A percentile compares a stretch with the other conserved stretches of the same genome.
phyloP scores from a whole-genome alignment of 2,329 filamentous ascomycete genomes.

The Phymatotrichopsis omnivora region DNA sequence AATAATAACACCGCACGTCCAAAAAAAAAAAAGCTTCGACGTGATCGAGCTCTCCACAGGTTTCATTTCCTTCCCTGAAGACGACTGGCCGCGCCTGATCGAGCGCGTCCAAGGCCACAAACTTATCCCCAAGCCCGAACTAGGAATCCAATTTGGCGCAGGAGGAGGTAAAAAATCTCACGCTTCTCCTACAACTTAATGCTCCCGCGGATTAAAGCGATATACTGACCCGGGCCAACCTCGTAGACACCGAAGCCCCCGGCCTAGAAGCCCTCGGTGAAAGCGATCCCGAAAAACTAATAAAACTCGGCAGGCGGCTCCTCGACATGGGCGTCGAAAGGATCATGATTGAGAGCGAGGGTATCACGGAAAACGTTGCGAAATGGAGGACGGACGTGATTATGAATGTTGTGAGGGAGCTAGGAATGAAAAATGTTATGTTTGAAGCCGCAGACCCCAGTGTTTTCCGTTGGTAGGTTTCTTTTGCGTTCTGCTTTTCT shows the following conservation, averaged over 20 bases:
- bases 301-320: constrained; percentile 43
- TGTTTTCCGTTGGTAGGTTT: constrained; percentile 43
- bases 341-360: constrained; percentile 51
- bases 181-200: constrained; percentile 32
- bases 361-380: constrained; percentile 48
- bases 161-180: constrained; percentile 42
- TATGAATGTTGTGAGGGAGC: constrained; percentile 43
- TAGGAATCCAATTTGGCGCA: constrained; percentile 49
- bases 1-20: background rate
- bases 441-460: constrained; percentile 48
- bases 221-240: background rate
- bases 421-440: constrained; percentile 46
- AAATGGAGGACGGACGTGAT: constrained; percentile 48
- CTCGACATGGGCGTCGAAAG: constrained; percentile 45
- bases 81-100: constrained; percentile 46
- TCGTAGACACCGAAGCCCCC: constrained; percentile 10
- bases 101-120: constrained; percentile 41
- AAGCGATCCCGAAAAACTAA: constrained; percentile 42
- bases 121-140: constrained; percentile 45
- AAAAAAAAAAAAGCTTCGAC: constrained; percentile 43
- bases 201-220: too few species aligned
- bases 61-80: constrained; percentile 45
- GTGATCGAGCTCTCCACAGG: constrained; percentile 46
- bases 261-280: constrained; percentile 40
- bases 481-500: too few species aligned